Conservation (phyloP, 495 filamentous ascomycete species). For the Rusavskia elegans region DNA sequence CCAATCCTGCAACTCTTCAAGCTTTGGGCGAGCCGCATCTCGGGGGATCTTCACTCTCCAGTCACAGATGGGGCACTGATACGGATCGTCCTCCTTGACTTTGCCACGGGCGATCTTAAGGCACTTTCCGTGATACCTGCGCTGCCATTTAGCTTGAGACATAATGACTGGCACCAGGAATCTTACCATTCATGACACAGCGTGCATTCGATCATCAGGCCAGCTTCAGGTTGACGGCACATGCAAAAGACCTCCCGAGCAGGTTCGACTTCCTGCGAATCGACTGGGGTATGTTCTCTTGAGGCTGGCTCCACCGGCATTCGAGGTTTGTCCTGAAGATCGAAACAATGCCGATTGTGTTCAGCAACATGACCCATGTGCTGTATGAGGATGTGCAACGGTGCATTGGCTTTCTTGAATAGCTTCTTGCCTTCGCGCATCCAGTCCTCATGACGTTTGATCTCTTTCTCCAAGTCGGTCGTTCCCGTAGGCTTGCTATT, state of each 20-base stretch:
- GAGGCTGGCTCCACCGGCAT: slow-evolving; percentile 86
- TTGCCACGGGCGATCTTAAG: slow-evolving; percentile 96
- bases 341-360: slow-evolving; percentile 81
- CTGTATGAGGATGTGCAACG: slow-evolving; percentile 78
- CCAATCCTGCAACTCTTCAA: slow-evolving; percentile 84
- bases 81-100: slow-evolving; percentile 95
- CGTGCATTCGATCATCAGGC: slow-evolving; percentile 99
- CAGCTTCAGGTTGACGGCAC: slow-evolving; percentile 80
- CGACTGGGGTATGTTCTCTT: slow-evolving; percentile 63
- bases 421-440: slow-evolving; percentile 97
- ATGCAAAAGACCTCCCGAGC: slow-evolving; percentile 88
- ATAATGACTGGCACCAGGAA: no score
- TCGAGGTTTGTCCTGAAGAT: slow-evolving; percentile 75
- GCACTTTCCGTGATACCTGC: slow-evolving; percentile 96
- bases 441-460: slow-evolving; percentile 96
- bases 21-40: slow-evolving; percentile 90
- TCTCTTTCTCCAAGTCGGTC: slow-evolving; percentile 83
- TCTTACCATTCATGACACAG: slow-evolving; percentile 90
- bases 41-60: slow-evolving; percentile 95
- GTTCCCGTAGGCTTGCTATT: slow-evolving; percentile 86
- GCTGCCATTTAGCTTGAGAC: slow-evolving; percentile 3
- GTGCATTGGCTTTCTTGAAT: slow-evolving; percentile 96
- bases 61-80: slow-evolving; percentile 96
- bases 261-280: slow-evolving; percentile 35
- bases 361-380: slow-evolving; percentile 91